Evolutionary conservation across 1,284 basidiomycete genomes (phyloP).

Genomic region (Bothia castanella): DNA sequence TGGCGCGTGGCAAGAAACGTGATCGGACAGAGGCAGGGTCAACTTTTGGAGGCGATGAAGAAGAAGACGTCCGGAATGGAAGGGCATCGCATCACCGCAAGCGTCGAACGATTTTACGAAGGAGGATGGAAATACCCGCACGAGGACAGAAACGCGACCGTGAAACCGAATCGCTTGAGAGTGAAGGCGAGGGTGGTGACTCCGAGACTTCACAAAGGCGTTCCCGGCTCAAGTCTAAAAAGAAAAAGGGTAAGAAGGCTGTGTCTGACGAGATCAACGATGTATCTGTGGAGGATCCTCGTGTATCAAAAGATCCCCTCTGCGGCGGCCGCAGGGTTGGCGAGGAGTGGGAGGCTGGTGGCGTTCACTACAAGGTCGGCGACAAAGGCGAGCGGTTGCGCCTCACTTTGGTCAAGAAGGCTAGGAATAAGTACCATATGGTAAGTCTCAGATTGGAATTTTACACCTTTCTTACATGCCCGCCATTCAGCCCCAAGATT

Average conservation of each 20-base stretch:
- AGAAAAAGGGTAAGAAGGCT: conserved; percentile 34
- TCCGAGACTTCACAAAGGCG: conserved; percentile 25
- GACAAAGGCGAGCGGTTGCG: conserved; percentile 65
- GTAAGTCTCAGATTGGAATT: conserved; percentile 37
- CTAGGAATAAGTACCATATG: conserved; percentile 66
- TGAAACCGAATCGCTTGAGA: conserved; percentile 48
- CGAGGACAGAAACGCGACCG: conserved; percentile 66
- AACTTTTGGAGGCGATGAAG: conserved; percentile 65
- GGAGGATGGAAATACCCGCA: conserved; percentile 42
- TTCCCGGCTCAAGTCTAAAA: conserved; percentile 30
- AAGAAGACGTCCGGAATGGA: conserved; percentile 38
- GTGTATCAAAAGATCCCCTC: conserved; percentile 44
- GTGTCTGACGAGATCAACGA: conserved; percentile 30
- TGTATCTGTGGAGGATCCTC: conserved; percentile 43
- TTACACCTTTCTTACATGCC: conserved; percentile 8
- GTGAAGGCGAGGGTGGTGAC: conserved; percentile 32
- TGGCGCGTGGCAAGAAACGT: conserved; percentile 67
- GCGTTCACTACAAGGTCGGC: conserved; percentile 65
- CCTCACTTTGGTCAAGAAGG: conserved; percentile 64
- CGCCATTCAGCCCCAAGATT: conserved; percentile 60
- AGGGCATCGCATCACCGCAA: conserved; percentile 43
- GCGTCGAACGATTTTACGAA: conserved; percentile 43
- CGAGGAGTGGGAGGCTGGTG: conserved; percentile 71
- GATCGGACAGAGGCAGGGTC: conserved; percentile 70
- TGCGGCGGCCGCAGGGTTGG: conserved; percentile 58